Percentiles rank a stretch among this genome's conserved stretches.
These are phyloP conservation scores for Abortiporus biennis DNA, from an alignment of 1,284 basidiomycete species.

Conservation along the genomic window DNA sequence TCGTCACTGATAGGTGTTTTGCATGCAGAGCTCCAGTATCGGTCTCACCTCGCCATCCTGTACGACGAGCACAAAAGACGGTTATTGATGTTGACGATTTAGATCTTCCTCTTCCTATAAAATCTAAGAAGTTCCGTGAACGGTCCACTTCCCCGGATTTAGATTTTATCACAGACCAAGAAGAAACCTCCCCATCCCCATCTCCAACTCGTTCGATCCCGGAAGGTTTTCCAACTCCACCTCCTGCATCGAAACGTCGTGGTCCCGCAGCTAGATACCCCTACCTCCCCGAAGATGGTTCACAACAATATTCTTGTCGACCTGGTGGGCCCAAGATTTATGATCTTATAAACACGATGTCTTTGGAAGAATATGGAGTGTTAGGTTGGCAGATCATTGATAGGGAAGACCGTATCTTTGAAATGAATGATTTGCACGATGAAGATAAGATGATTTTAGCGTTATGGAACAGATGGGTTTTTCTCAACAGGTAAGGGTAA, in stretches of 20 bases:
- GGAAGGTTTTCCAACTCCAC: conserved; percentile 32
- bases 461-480: conserved; percentile 69
- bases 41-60: not conserved
- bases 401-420: conserved; percentile 66
- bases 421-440: conserved; percentile 57
- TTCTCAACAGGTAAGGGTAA: conserved; percentile 46
- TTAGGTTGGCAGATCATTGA: conserved; percentile 62
- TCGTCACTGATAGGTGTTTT: not conserved
- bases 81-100: too few relatives aligned
- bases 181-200: not conserved
- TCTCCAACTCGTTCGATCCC: conserved; percentile 13
- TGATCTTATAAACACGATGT: conserved; percentile 54
- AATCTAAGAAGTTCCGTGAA: not conserved
- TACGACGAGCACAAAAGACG: too few relatives aligned
- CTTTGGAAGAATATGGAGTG: conserved; percentile 54
- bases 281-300: conserved; percentile 29
- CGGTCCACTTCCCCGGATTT: not conserved
- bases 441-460: conserved; percentile 74
- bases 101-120: too few relatives aligned
- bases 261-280: conserved; percentile 48
- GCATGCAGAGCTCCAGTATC: not conserved
- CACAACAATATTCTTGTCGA: conserved; percentile 46
- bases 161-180: not conserved
- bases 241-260: conserved; percentile 36
- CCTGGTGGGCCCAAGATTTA: conserved; percentile 57